These are phyloP conservation scores for Pachysandra terminalis DNA, from an alignment of 164 flowering plant genomes.

Conservation along the genomic window DNA sequence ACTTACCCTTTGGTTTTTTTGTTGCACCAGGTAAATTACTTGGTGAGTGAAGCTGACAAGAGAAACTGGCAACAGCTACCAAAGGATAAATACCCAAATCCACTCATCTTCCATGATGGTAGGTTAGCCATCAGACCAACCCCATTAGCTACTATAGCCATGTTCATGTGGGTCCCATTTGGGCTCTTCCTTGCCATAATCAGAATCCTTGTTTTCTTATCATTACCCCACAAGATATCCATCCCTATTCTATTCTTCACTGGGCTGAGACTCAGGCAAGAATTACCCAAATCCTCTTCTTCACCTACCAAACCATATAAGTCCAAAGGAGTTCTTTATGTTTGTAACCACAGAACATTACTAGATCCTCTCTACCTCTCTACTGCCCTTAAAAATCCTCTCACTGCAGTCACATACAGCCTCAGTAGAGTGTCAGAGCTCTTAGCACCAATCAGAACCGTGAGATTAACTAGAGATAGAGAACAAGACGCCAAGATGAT, in stretches of 20 bases:
- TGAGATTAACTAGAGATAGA: conserved; percentile 41
- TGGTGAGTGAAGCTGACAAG: conserved; percentile 36
- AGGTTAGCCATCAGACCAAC: conserved; percentile 42
- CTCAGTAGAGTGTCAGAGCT: conserved; percentile 46
- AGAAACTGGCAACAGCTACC: conserved; percentile 34
- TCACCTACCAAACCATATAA: not conserved
- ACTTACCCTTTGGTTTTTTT: too few relatives aligned
- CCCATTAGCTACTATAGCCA: conserved; percentile 22
- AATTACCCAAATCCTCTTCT: not conserved
- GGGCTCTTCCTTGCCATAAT: conserved; percentile 27
- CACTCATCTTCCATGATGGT: conserved; percentile 55
- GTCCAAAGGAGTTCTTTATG: conserved; percentile 35
- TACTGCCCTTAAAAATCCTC: conserved; percentile 22
- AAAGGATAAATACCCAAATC: conserved; percentile 35
- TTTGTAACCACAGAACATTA: conserved; percentile 53
- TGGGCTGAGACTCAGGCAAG: conserved; percentile 21
- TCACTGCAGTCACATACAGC: conserved; percentile 56
- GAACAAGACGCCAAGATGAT: conserved; percentile 38
- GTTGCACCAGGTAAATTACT: conserved; percentile 35
- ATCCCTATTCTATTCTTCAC: conserved; percentile 25
- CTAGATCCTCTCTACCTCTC: conserved; percentile 49
- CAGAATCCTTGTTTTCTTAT: conserved; percentile 17
- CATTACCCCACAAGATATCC: conserved; percentile 27
- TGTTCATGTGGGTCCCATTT: conserved; percentile 51
- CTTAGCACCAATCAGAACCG: conserved; percentile 49